These are phyloP conservation scores for Ilyonectria mors-panacis DNA, from an alignment of 2,329 filamentous ascomycete species.

Conservation along the genomic window DNA sequence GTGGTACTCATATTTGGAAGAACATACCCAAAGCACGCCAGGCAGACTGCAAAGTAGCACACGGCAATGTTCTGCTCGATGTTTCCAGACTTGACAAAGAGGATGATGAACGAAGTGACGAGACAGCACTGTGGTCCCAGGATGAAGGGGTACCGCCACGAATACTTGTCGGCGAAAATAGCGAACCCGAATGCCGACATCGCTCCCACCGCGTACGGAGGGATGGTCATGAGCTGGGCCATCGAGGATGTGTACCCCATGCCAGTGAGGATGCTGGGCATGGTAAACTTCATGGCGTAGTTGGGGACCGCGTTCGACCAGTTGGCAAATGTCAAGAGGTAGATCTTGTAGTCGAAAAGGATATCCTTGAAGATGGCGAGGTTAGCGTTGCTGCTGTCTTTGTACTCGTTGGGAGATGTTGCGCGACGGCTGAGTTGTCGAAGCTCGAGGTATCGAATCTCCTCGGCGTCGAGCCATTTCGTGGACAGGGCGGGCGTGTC, in stretches of 20 bases:
- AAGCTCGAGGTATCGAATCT: conserved; percentile 58
- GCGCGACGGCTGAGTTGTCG: conserved; percentile 52
- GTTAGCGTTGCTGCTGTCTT: conserved; percentile 51
- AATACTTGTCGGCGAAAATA: conserved; percentile 54
- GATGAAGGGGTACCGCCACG: conserved; percentile 58
- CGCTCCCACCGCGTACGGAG: conserved; percentile 55
- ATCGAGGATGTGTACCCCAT: conserved; percentile 57
- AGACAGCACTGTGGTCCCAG: conserved; percentile 52
- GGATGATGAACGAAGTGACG: conserved; percentile 54
- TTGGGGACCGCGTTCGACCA: conserved; percentile 58
- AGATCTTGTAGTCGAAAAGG: conserved; percentile 63
- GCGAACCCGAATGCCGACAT: conserved; percentile 52
- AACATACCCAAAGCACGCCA: conserved; percentile 54
- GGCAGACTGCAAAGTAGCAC: conserved; percentile 61
- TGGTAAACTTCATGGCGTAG: conserved; percentile 53
- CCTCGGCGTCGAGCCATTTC: conserved; percentile 56
- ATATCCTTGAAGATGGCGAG: conserved; percentile 55
- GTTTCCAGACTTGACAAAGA: conserved; percentile 54
- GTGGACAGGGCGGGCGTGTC: conserved; percentile 56
- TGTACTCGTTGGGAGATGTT: conserved; percentile 41
- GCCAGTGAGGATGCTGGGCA: conserved; percentile 57
- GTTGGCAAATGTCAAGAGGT: conserved; percentile 58
- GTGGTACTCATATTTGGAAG: too few relatives aligned
- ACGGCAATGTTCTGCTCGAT: conserved; percentile 57
- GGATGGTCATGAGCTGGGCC: conserved; percentile 53